Percentiles rank a stretch among this genome's conserved stretches.
Evolutionary conservation across 805 yeast genomes (phyloP).

Genomic region (Danielia reshetovae): DNA sequence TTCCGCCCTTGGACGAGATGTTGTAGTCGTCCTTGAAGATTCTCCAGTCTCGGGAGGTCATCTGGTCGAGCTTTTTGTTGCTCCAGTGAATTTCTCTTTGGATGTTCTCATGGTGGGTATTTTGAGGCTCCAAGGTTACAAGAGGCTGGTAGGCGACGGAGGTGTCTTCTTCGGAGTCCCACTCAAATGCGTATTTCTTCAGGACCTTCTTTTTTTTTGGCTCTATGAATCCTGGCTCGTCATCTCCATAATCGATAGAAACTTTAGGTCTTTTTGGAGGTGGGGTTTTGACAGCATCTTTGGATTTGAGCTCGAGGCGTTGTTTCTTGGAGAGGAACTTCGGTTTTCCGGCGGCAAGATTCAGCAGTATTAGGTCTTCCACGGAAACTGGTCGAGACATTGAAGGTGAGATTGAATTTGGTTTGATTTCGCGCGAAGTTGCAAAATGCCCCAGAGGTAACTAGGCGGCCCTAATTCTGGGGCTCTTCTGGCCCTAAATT

Average conservation of each 20-base stretch:
- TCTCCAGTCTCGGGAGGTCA: conserved; percentile 89
- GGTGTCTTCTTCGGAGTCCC: conserved; percentile 72
- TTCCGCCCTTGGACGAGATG: conserved; percentile 50
- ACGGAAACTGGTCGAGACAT: conserved; percentile 16
- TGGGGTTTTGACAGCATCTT: too few species aligned
- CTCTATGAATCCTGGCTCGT: too few species aligned
- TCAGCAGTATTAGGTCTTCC: conserved; percentile 13
- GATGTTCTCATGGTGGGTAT: neutral
- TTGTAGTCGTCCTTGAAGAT: conserved; percentile 74
- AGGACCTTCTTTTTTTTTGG: conserved; percentile 2
- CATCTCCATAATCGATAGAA: too few species aligned
- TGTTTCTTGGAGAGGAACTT: conserved; percentile 13
- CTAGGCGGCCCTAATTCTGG: too few species aligned
- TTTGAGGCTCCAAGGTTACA: conserved; percentile 17
- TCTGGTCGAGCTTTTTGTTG: conserved; percentile 54
- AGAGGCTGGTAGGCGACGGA: conserved; percentile 41
- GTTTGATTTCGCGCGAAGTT: too few species aligned
- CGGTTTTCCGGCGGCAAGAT: conserved; percentile 8
- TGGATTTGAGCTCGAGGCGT: conserved; percentile 3
- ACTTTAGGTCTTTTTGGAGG: too few species aligned
- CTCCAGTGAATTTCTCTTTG: conserved; percentile 52
- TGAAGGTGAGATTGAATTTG: too few species aligned
- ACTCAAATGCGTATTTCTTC: conserved; percentile 56
- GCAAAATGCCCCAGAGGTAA: too few species aligned
- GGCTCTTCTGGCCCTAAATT: too few species aligned